These are phyloP conservation scores for Maudiozyma bulderi DNA, from an alignment of 805 yeast genomes.

Conservation along the genomic window DNA sequence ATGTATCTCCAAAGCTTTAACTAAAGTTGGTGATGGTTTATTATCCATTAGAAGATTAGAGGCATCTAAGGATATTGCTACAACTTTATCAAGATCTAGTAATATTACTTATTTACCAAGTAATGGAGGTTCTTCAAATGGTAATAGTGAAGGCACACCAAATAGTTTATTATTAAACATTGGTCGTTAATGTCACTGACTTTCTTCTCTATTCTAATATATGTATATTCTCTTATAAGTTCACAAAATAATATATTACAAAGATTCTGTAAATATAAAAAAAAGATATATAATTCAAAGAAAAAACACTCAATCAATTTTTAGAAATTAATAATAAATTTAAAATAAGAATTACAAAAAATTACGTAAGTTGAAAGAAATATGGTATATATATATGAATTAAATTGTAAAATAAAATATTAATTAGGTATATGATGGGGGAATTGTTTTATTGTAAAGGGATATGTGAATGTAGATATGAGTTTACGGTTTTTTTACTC, in stretches of 20 bases:
- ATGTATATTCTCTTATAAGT: neutral
- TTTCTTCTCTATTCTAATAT: neutral
- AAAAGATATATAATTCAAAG: neutral
- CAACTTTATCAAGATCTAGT: constrained; percentile 69
- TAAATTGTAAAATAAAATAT: neutral
- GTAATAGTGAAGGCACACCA: constrained; percentile 30
- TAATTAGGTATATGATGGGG: neutral
- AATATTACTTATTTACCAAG: constrained; percentile 85
- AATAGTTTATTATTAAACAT: constrained; percentile 57
- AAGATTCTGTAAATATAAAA: neutral
- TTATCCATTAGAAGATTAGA: constrained; percentile 89
- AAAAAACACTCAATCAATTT: neutral
- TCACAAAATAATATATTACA: neutral
- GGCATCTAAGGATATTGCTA: constrained; percentile 92
- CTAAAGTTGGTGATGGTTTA: constrained; percentile 93
- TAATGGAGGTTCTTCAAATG: constrained; percentile 1
- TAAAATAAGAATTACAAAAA: no score
- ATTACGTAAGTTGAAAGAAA: no score
- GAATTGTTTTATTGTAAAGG: neutral
- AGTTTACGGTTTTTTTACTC: no score
- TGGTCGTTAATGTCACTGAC: constrained; percentile 43
- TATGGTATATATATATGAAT: no score
- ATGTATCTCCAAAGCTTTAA: constrained; percentile 80
- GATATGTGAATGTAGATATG: neutral
- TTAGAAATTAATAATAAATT: no score